phyloP scores from a whole-genome alignment of 129 eudicot genomes.

The Escallonia rubra region DNA sequence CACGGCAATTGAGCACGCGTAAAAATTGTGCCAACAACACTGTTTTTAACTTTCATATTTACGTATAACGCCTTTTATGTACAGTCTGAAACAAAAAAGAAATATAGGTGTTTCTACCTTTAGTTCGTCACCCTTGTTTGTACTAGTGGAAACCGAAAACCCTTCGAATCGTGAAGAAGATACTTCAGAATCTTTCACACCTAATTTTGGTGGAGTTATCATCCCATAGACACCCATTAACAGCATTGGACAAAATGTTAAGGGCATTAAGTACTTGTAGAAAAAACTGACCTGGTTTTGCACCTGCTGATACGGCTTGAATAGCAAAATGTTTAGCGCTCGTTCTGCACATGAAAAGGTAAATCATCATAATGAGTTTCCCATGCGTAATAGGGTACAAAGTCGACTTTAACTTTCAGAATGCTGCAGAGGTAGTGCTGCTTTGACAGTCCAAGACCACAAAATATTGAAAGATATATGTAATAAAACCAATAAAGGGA shows the following conservation, averaged over 20 bases:
- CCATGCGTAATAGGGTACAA: no score
- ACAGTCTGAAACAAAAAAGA: not conserved
- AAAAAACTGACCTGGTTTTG: conserved; percentile 3
- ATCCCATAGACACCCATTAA: not conserved
- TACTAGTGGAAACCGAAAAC: conserved; percentile 10
- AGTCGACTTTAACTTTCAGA: no score
- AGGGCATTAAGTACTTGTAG: not conserved
- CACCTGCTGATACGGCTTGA: conserved; percentile 28
- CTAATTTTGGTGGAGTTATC: not conserved
- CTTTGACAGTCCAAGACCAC: no score
- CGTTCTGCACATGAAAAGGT: conserved; percentile 12
- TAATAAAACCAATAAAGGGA: no score
- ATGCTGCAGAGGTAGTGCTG: no score
- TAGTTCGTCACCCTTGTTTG: conserved; percentile 17
- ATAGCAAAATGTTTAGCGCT: conserved; percentile 2
- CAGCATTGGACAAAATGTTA: not conserved
- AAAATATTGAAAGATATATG: no score
- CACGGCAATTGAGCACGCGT: no score
- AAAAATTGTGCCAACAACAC: not conserved
- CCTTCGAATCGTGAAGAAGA: conserved; percentile 22
- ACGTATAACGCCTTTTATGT: not conserved
- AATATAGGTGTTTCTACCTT: conserved; percentile 12
- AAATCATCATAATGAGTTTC: no score
- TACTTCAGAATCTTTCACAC: conserved; percentile 9
- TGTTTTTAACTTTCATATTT: not conserved